Base-by-base conservation (phyloP, 2,329 filamentous ascomycete genomes). In the Lasiodiplodia hormozganensis region DNA sequence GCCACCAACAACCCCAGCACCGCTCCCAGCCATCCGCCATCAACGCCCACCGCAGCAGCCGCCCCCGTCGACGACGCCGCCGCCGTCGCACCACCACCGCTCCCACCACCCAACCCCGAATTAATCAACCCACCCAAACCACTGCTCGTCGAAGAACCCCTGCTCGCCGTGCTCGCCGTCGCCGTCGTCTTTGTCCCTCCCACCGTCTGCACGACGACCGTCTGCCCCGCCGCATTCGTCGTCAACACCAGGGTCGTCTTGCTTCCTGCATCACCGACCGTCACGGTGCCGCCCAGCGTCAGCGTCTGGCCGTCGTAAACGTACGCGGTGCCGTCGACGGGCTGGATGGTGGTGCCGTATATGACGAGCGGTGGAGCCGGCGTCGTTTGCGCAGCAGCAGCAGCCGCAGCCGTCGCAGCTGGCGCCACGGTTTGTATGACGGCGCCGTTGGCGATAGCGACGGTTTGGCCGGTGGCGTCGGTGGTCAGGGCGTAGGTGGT, bases 201-300 rank as follows among this genome's bases (percentile, higher is more conserved):
- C 18, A 2, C 36, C 40, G 47, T 25, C 40, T 62, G 58, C 38
- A 68, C 58, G 11, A 65, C 57, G 6, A 68, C 60, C 34, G 68
- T 69, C 23, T 47, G 36, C 4, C 68, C 68, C 7, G 25, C 60
- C n/a, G 34, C 28, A n/a, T 69, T 66, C 10, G 62, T 69, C 51
- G 58, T 68, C 25, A 65, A 31, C 47, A 34, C 28, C 47, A 65
- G n/a, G 31, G 31, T 53, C 49, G 62, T 65, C n/a, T 10, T 12
- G 6, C n/a, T 47, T 3, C 18, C 2, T 1, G 3, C 40, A n/a
- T 7, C 40, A 10, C 62, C 62, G 10, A 65, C 31, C 18, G 62
- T 65, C 28, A 65, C 43, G 6, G 47, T 38, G 11, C 47, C 47
- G 31, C 62, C 62, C 10, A 54, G 21, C 10, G 34, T 21, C 47